Conservation (phyloP, 2,329 filamentous ascomycete genomes). For the Hypoxylon sp. region DNA sequence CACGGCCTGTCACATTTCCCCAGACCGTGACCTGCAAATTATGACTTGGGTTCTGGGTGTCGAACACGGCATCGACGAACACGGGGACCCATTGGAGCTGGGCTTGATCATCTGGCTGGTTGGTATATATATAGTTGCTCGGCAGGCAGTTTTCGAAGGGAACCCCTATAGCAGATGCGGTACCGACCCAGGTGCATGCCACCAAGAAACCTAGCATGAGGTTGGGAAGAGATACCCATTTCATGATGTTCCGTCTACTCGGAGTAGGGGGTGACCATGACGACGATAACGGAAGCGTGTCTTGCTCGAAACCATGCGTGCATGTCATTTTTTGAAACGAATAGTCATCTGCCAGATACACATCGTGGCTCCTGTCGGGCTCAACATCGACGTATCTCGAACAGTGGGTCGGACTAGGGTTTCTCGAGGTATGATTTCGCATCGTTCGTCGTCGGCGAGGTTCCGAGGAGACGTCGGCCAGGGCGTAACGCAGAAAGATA, state of each 20-base stretch:
- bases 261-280: constrained; percentile 6
- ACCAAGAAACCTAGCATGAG: constrained; percentile 48
- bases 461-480: constrained; percentile 41
- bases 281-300: constrained; percentile 5
- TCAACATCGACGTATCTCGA: constrained; percentile 31
- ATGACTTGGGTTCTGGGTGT: constrained; percentile 69
- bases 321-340: constrained; percentile 35
- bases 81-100: constrained; percentile 84
- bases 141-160: constrained; percentile 87
- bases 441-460: constrained; percentile 45
- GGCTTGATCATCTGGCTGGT: constrained; percentile 56
- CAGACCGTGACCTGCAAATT: constrained; percentile 83
- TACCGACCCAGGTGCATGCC: constrained; percentile 54
- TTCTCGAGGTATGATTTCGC: constrained; percentile 42
- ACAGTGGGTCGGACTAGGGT: constrained; percentile 18
- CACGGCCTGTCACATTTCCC: constrained; percentile 88
- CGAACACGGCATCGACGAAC: constrained; percentile 79
- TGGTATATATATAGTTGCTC: constrained; percentile 66
- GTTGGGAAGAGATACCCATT: constrained; percentile 18
- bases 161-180: constrained; percentile 73
- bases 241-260: constrained; percentile 10
- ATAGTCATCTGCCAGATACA: constrained; percentile 25
- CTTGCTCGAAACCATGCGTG: constrained; percentile 14
- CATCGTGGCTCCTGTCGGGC: constrained; percentile 33
- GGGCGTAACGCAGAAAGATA: constrained; percentile 34